Evolutionary conservation across 225 moss, liverwort and hornwort species (phyloP), one percentile per base, ranked within the genome.

Genomic region (Pseudisothecium myosuroides): DNA sequence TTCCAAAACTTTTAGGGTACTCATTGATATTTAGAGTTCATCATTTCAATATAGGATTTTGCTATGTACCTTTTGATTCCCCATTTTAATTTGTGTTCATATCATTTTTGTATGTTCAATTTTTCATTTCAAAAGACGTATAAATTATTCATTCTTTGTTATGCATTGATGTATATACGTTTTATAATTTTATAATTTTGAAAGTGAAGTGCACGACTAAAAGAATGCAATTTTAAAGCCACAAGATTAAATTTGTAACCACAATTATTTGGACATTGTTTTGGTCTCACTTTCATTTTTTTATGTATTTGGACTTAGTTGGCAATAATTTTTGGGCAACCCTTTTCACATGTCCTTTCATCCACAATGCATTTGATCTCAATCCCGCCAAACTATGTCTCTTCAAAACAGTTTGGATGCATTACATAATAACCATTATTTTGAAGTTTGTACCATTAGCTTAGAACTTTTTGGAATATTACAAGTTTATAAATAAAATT

Each of bases 51-150:
- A 6, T 20, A 24, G 8, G 8, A 69, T 39, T 39, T 68, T 2
- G 14, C 14, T 39, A 39, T 69, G 2, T 13, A 3, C 41, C 1
- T 24, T 6, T 39, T 8, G 5, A 69, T 69, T 24, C 6, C 3
- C 1, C 41, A 71, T 24, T 41, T 4, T 41, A 24, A 24, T 39
- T 41, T 26, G 1, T 1, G 0, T 2, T 0, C 5, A 13, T 5
- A 26, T 5, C 26, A 26, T 39, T 24, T 41, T 39, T 6, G 1
- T 4, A 39, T 24, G 7, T 39, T 22, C 4, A 13, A 39, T 13
- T 69, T 8, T 69, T 71, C 14, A 71, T 71, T 69, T 14, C 8
- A 71, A 71, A 7, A 41, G 26, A 41, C 41, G n/a, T n/a, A 49
- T 49, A 49, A 49, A 3, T 49, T 49, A 9, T 65, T 32, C 65